Percentiles rank a stretch among this genome's conserved stretches.
Evolutionary conservation across 2,329 filamentous ascomycete genomes (phyloP).

Genomic region (Aureobasidium sp.): DNA sequence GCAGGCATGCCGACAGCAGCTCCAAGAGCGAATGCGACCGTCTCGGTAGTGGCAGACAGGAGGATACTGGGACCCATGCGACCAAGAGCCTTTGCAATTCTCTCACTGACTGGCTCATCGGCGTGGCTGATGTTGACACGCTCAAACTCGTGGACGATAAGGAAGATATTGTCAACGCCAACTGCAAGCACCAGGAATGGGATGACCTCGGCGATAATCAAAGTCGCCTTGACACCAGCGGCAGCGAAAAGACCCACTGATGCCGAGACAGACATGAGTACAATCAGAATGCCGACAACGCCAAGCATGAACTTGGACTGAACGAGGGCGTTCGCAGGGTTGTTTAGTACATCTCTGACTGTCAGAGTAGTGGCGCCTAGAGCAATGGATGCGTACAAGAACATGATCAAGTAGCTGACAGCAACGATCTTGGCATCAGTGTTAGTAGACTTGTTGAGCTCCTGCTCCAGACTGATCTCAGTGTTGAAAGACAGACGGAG

Average conservation of each 20-base stretch:
- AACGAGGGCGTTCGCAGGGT: conserved; percentile 76
- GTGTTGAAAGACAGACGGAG: conserved; percentile 89
- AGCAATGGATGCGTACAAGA: conserved; percentile 88
- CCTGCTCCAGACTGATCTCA: conserved; percentile 88
- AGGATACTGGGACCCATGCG: conserved; percentile 96
- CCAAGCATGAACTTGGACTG: conserved; percentile 96
- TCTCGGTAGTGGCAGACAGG: conserved; percentile 90
- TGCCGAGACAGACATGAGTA: conserved; percentile 92
- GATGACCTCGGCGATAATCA: conserved; percentile 98
- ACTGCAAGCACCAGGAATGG: conserved; percentile 94
- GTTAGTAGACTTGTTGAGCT: conserved; percentile 96
- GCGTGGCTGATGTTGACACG: conserved; percentile 87
- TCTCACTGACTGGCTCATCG: conserved; percentile 76
- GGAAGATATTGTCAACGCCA: conserved; percentile 96
- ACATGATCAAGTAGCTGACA: conserved; percentile 98
- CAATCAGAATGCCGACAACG: conserved; percentile 89
- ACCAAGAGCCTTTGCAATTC: conserved; percentile 80
- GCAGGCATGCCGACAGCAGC: conserved; percentile 96
- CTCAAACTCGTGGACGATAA: conserved; percentile 97
- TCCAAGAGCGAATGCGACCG: conserved; percentile 83
- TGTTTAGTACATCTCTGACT: conserved; percentile 66
- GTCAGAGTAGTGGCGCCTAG: conserved; percentile 81
- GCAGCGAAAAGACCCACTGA: conserved; percentile 94
- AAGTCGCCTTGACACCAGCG: conserved; percentile 81
- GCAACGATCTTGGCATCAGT: conserved; percentile 95